Base-by-base conservation (phyloP, 1,139 yeast genomes). In the Lodderomyces pseudojiufengensis region DNA sequence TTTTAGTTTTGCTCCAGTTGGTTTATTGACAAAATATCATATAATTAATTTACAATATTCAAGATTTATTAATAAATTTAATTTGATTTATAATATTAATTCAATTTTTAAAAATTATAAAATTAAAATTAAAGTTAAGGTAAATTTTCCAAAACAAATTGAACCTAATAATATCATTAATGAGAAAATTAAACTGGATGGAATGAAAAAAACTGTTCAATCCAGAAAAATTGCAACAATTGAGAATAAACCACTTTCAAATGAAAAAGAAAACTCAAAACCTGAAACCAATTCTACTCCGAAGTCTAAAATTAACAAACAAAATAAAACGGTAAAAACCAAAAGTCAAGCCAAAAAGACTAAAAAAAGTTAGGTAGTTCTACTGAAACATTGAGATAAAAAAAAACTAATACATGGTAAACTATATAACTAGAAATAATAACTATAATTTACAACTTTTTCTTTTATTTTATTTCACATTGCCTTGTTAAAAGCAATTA, bases 11-110 rank as follows among this genome's bases (percentile, higher is more conserved):
- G 43, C 43, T 15, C 41, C 45, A 7, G 23, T 26, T 11, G 38
- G 42, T 3, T 18, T 16, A 13, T 9, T 5, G 13, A 38, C 40
- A 21, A 35, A 27, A 18, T 42, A 26, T 26, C 42, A 42, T 33
- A 44, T 42, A 2, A 31, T 42, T 7, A 24, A 36, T n/a, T 31
- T 42, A 29, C 44, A 42, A 21, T 42, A 40, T 27, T 33, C 42
- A 3, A 29, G 43, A 16, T 18, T 18, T 18, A 18, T 18, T 18
- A 18, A 21, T 20, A 12, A 16, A 3, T 14, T 32, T 10, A 18
- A 7, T 18, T 18, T 18, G 7, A 18, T 18, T 18, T 5, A 18
- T 18, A 7, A 5, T 18, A 18, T 18, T 5, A 5, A 18, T 18
- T 5, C 7, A 5, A 18, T 18, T 18, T 20, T 18, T 11, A 36